Conservation (phyloP, 1,139 yeast species). For the Pichia terricola region DNA sequence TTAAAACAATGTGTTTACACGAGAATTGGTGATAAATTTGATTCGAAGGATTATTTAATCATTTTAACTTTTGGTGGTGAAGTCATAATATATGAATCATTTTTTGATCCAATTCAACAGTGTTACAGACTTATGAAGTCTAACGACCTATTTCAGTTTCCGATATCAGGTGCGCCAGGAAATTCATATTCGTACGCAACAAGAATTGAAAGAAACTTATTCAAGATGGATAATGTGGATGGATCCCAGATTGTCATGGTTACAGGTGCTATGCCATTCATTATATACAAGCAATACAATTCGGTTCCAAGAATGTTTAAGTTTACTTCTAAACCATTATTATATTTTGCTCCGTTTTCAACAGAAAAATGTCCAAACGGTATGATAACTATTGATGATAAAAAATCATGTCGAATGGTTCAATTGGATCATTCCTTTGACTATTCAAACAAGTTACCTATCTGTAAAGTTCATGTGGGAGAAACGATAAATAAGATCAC, state of each 20-base stretch:
- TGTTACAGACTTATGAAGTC: conserved; percentile 41
- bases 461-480: conserved; percentile 43
- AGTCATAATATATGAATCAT: conserved; percentile 54
- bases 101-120: conserved; percentile 33
- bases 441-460: conserved; percentile 59
- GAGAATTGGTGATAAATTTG: conserved; percentile 48
- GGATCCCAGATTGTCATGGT: conserved; percentile 57
- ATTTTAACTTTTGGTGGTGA: conserved; percentile 77
- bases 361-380: conserved; percentile 35
- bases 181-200: conserved; percentile 66
- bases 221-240: conserved; percentile 45
- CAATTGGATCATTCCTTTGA: conserved; percentile 36
- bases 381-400: conserved; percentile 63
- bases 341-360: conserved; percentile 48
- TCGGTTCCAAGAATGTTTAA: conserved; percentile 61
- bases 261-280: conserved; percentile 67
- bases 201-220: conserved; percentile 57
- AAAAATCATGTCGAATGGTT: conserved; percentile 65
- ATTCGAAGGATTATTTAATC: conserved; percentile 50
- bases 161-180: conserved; percentile 66
- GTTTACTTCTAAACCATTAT: conserved; percentile 54
- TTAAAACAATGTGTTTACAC: conserved; percentile 63
- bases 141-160: conserved; percentile 32
- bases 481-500: conserved; percentile 62
- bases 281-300: conserved; percentile 54